phyloP scores from a whole-genome alignment of 169 alveolate genomes.

The Perkinsus olseni region DNA sequence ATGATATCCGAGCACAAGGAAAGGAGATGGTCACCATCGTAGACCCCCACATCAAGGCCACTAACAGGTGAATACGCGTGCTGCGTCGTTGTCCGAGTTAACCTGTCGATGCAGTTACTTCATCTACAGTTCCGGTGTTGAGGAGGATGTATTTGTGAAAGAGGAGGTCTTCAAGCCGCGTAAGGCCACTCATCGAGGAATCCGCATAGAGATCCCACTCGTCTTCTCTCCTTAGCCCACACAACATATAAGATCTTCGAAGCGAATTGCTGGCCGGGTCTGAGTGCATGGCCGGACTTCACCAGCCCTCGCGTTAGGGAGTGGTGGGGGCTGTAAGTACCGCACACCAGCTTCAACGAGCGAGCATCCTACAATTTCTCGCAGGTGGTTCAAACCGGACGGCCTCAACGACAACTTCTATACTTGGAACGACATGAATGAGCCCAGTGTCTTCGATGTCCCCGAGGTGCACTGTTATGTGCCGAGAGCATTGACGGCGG shows the following conservation, averaged over 20 bases:
- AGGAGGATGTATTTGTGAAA: not conserved
- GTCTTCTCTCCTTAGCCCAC: not conserved
- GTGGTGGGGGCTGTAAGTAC: not conserved
- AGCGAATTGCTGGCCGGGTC: not conserved
- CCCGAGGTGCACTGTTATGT: not conserved
- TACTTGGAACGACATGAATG: not conserved
- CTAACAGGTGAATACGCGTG: not conserved
- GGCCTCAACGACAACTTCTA: not conserved
- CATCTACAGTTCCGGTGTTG: not conserved
- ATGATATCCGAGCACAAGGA: constrained; percentile 30
- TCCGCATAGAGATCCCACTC: not conserved
- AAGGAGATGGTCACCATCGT: constrained; percentile 66
- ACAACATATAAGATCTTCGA: not conserved
- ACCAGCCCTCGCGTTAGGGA: not conserved
- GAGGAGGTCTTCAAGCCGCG: not conserved
- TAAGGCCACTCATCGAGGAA: not conserved
- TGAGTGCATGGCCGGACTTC: not conserved
- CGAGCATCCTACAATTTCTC: not conserved
- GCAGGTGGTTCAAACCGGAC: not conserved
- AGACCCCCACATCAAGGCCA: constrained; percentile 71
- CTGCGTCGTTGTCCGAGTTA: not conserved
- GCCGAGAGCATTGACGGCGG: not conserved
- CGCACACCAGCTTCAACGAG: not conserved
- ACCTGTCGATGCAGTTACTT: not conserved
- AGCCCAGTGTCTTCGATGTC: not conserved